Percentiles rank a stretch among this genome's conserved stretches.
Evolutionary conservation across 2,329 filamentous ascomycete genomes (phyloP).

Genomic region (Phaeosphaeriaceae sp.): DNA sequence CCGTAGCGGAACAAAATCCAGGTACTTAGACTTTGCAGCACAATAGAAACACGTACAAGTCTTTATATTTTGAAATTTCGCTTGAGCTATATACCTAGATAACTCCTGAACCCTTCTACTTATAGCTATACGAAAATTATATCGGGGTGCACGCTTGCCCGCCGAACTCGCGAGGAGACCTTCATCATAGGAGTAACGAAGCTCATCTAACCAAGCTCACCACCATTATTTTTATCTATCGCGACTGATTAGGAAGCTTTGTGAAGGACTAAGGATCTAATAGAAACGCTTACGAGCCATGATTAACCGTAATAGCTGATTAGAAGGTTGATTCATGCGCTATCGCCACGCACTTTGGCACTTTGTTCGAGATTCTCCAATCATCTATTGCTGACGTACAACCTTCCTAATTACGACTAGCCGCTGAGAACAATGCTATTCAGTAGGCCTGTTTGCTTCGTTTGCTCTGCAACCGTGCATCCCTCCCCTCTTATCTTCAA

Average conservation of each 20-base stretch:
- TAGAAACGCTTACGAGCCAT: slow-evolving; percentile 5
- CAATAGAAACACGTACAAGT: too few species aligned
- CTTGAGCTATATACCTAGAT: too few species aligned
- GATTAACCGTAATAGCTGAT: slow-evolving; percentile 4
- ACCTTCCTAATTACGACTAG: too few species aligned
- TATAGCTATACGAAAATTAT: not conserved
- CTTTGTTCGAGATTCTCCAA: not conserved
- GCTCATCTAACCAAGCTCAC: not conserved
- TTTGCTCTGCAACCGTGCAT: too few species aligned
- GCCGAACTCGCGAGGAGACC: not conserved
- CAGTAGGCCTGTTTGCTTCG: too few species aligned
- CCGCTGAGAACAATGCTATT: too few species aligned
- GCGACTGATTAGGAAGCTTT: slow-evolving; percentile 1
- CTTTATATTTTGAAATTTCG: too few species aligned
- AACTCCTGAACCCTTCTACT: too few species aligned
- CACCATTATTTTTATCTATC: slow-evolving; percentile 7
- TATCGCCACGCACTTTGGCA: not conserved
- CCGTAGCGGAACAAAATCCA: too few species aligned
- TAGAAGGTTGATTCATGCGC: not conserved
- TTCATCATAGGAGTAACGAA: slow-evolving; percentile 1
- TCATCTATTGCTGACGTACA: not conserved
- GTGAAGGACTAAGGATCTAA: slow-evolving; percentile 3
- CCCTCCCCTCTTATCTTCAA: too few species aligned
- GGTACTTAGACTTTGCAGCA: too few species aligned
- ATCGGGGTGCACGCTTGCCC: not conserved